Evolutionary conservation across 257 asterid genomes (phyloP).

Genomic region (Rauvolfia tetraphylla): DNA sequence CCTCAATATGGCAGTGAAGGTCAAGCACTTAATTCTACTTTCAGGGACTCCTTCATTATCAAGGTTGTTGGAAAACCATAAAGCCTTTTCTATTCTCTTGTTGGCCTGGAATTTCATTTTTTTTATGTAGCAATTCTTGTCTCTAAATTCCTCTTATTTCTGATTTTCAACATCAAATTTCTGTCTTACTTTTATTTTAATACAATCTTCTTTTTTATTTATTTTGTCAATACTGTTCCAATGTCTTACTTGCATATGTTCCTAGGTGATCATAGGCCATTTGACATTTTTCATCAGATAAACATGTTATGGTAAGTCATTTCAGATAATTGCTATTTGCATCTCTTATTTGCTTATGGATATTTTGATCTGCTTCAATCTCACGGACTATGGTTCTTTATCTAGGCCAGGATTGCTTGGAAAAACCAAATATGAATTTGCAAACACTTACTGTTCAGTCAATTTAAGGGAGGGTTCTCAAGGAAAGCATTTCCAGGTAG

Average conservation of each 20-base stretch:
- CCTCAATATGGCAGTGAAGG: slow-evolving; percentile 69
- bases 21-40: slow-evolving; percentile 75
- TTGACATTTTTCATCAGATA: slow-evolving; percentile 95
- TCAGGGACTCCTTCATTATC: slow-evolving; percentile 99
- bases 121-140: neutral
- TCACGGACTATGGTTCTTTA: slow-evolving; percentile 23
- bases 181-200: neutral
- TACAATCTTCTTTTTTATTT: slow-evolving; percentile 12
- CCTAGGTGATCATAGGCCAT: slow-evolving; percentile 95
- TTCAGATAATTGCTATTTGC: slow-evolving; percentile 4
- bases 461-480: slow-evolving; percentile 48
- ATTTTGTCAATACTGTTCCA: slow-evolving; percentile 20
- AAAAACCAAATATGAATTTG: slow-evolving; percentile 77
- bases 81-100: neutral
- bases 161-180: neutral
- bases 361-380: neutral
- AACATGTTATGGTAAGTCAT: slow-evolving; percentile 79
- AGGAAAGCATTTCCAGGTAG: slow-evolving; percentile 73
- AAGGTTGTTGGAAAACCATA: slow-evolving; percentile 50
- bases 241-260: slow-evolving; percentile 36
- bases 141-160: neutral
- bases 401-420: slow-evolving; percentile 98
- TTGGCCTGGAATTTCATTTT: neutral
- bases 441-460: slow-evolving; percentile 74
- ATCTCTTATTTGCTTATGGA: slow-evolving; percentile 10